Conservation (phyloP, 768 basidiomycete genomes). For the Trametopsis cervina region DNA sequence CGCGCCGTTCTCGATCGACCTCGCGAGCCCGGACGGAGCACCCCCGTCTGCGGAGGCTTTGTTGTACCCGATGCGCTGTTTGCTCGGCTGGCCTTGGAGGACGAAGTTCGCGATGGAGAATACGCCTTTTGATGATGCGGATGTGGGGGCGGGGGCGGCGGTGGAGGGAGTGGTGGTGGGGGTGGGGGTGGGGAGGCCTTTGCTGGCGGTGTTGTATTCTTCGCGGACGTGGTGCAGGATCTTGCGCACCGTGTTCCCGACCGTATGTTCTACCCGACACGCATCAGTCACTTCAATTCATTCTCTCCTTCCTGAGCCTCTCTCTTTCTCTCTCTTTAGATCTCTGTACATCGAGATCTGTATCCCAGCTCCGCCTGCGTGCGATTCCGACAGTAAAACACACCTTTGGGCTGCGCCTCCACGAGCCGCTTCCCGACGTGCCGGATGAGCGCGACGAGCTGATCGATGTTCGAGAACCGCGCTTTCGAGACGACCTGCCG, state of each 20-base stretch:
- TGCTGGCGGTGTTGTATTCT: conserved; percentile 81
- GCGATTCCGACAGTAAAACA: neutral
- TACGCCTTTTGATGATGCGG: conserved; percentile 29
- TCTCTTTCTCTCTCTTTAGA: too few relatives aligned
- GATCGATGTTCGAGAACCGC: conserved; percentile 80
- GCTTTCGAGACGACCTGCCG: conserved; percentile 87
- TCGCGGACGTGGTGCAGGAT: conserved; percentile 92
- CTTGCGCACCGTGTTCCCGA: conserved; percentile 91
- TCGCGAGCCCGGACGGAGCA: neutral
- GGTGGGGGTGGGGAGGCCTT: conserved; percentile 5
- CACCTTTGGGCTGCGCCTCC: conserved; percentile 95
- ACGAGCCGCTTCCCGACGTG: conserved; percentile 73
- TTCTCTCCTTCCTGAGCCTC: too few relatives aligned
- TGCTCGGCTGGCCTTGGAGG: conserved; percentile 41
- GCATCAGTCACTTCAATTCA: too few relatives aligned
- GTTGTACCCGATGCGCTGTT: neutral
- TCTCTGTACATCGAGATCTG: too few relatives aligned
- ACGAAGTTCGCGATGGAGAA: conserved; percentile 82
- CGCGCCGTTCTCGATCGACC: conserved; percentile 53
- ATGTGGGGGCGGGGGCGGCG: conserved; percentile 11
- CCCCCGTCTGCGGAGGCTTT: neutral
- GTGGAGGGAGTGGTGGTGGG: conserved; percentile 20
- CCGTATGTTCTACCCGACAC: conserved; percentile 90
- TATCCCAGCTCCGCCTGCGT: too few relatives aligned
- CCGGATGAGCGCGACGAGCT: conserved; percentile 74